A percentile compares a stretch with the other conserved stretches of the same genome.
These are phyloP conservation scores for Dactylonectria estremocensis DNA, from an alignment of 2,329 filamentous ascomycete species.

Conservation along the genomic window DNA sequence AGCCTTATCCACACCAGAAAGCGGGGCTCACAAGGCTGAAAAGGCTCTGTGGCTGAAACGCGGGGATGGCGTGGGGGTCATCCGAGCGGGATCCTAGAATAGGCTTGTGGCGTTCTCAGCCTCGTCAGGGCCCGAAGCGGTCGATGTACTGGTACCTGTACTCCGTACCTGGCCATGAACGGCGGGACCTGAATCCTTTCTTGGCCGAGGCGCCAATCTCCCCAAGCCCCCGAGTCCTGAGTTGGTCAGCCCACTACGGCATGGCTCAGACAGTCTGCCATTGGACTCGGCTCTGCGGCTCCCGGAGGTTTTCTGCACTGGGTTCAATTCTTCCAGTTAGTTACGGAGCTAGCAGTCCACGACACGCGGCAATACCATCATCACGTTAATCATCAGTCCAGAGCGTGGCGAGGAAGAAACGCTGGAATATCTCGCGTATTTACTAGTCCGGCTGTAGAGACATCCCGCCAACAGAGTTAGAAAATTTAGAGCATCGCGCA, in stretches of 20 bases:
- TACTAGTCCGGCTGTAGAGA: conserved; percentile 44
- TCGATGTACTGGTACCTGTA: conserved; percentile 32
- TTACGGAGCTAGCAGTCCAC: background rate
- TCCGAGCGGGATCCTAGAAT: conserved; percentile 4
- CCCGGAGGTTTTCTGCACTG: background rate
- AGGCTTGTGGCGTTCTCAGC: conserved; percentile 33
- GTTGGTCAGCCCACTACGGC: background rate
- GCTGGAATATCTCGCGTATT: conserved; percentile 41
- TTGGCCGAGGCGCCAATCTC: background rate
- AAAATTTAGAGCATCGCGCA: conserved; percentile 37
- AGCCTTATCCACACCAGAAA: conserved; percentile 28
- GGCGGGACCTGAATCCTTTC: background rate
- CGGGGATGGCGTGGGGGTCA: conserved; percentile 33
- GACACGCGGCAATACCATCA: background rate
- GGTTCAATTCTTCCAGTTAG: background rate
- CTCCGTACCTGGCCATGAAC: conserved; percentile 16
- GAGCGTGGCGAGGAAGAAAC: conserved; percentile 21
- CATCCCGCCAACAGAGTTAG: conserved; percentile 39
- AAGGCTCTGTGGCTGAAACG: conserved; percentile 38
- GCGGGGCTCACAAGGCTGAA: conserved; percentile 31
- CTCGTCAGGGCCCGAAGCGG: conserved; percentile 18
- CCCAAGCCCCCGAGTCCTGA: background rate
- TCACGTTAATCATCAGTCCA: background rate
- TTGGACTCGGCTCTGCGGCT: background rate
- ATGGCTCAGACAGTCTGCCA: background rate